phyloP scores from a whole-genome alignment of 177 flowering plant species.

The Vitis hybrid region DNA sequence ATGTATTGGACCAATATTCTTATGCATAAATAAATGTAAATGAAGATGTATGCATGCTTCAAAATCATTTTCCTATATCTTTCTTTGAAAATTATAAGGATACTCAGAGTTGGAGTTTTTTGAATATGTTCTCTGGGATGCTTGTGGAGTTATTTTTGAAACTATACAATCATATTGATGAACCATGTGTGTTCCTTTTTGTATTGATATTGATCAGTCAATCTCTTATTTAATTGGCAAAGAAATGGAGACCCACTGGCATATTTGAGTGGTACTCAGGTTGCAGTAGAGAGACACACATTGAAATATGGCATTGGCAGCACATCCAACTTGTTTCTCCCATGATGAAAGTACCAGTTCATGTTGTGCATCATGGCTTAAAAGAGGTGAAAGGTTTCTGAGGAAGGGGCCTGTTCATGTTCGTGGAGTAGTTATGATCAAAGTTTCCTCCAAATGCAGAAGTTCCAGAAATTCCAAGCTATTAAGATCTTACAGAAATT shows the following conservation, averaged over 20 bases:
- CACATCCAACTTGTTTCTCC: conserved; percentile 27
- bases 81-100: background rate
- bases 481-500: conserved; percentile 14
- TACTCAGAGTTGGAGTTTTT: background rate
- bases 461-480: conserved; percentile 19
- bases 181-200: no score
- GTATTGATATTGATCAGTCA: no score
- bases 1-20: background rate
- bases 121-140: background rate
- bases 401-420: conserved; percentile 16
- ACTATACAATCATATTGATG: no score
- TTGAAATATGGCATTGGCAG: conserved; percentile 41
- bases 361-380: conserved; percentile 17
- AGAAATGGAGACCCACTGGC: background rate
- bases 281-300: conserved; percentile 16
- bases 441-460: conserved; percentile 15
- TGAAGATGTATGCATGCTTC: background rate
- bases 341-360: conserved; percentile 18
- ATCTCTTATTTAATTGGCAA: no score
- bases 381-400: conserved; percentile 12
- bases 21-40: background rate
- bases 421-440: conserved; percentile 24
- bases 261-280: conserved; percentile 18
- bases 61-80: background rate
- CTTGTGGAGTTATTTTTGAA: background rate